Evolutionary conservation across 2,329 filamentous ascomycete genomes (phyloP).

Genomic region (Trichoderma breve): DNA sequence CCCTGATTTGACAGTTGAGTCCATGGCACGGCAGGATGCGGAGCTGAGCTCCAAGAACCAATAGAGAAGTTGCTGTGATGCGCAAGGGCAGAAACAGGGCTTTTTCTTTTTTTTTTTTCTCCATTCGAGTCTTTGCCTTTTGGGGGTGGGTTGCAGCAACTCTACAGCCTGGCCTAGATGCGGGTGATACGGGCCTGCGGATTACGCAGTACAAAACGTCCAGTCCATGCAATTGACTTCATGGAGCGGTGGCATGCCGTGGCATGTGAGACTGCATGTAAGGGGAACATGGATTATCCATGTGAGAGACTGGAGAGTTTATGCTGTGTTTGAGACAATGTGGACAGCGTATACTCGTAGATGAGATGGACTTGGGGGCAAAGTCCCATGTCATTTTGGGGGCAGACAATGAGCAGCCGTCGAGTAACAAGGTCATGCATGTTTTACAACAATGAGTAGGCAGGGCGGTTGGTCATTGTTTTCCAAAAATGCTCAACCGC

Average conservation of each 20-base stretch:
- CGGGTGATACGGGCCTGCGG: background rate
- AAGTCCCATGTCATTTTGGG: background rate
- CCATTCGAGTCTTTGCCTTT: background rate
- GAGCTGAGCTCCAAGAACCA: slow-evolving; percentile 6
- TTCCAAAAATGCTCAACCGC: background rate
- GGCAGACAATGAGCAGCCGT: background rate
- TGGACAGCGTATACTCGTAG: background rate
- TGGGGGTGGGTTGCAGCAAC: background rate
- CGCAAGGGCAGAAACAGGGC: background rate
- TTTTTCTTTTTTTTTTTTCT: background rate
- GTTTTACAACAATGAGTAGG: background rate
- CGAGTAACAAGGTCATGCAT: background rate
- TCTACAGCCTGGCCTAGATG: background rate
- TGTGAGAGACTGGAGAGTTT: background rate
- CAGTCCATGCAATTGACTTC: background rate
- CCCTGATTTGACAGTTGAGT: slow-evolving; percentile 8
- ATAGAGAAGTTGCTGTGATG: background rate
- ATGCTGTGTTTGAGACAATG: background rate
- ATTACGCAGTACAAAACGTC: background rate
- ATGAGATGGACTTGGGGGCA: too few relatives aligned
- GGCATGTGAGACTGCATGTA: slow-evolving; percentile 12
- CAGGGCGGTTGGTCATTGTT: background rate
- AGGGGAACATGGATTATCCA: background rate
- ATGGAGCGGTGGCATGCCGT: slow-evolving; percentile 1
- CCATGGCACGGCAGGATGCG: slow-evolving; percentile 14